A percentile compares a stretch with the other conserved stretches of the same genome.
phyloP scores from a whole-genome alignment of 495 filamentous ascomycete species.

The Aspergillus panamensis region DNA sequence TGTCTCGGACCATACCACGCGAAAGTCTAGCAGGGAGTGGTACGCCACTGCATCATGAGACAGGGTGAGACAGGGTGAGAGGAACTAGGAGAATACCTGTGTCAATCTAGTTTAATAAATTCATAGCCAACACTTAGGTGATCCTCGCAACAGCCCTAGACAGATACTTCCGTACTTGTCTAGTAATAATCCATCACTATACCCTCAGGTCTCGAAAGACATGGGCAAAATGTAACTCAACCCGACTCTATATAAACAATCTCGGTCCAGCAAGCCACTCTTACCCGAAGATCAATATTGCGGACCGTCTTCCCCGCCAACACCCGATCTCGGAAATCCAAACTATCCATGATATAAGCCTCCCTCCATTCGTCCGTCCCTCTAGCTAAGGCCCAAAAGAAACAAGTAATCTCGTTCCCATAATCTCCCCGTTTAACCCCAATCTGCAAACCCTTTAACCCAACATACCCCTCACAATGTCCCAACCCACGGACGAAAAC shows the following conservation, averaged over 20 bases:
- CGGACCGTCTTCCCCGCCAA: slow-evolving; percentile 1
- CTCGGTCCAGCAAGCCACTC: background rate
- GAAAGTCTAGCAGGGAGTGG: background rate
- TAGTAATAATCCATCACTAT: background rate
- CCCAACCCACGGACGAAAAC: background rate
- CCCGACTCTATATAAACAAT: background rate
- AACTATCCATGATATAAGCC: background rate
- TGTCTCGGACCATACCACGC: background rate
- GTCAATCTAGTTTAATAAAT: too few species aligned
- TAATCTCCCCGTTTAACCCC: background rate
- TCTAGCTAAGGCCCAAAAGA: background rate
- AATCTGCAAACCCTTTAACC: background rate
- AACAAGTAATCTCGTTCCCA: background rate
- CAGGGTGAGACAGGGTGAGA: background rate
- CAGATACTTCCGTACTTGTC: background rate
- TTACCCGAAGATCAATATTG: background rate
- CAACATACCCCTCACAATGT: background rate
- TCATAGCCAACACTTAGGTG: background rate
- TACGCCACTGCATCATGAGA: background rate
- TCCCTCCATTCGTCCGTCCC: too few species aligned
- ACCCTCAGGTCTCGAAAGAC: background rate
- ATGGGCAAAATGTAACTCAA: background rate
- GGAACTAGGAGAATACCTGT: background rate
- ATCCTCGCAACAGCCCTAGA: background rate
- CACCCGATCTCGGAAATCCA: background rate